Conservation (phyloP, 2,329 filamentous ascomycete genomes). For the Verticillium alfalfae region DNA sequence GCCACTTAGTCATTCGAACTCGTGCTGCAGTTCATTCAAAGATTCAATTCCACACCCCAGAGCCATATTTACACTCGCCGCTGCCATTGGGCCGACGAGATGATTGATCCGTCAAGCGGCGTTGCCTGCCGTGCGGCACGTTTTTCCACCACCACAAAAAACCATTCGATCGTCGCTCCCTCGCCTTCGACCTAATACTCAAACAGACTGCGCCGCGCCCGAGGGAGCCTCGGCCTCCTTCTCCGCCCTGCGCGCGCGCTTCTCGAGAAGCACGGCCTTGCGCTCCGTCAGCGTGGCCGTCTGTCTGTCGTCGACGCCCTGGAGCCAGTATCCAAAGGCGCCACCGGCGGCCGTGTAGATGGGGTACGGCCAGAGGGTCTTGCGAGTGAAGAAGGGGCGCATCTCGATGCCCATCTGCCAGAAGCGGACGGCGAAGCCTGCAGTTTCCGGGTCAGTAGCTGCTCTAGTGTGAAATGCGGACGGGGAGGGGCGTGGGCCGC, state of each 20-base stretch:
- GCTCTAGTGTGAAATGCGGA: not conserved
- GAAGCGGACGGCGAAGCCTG: slow-evolving; percentile 85
- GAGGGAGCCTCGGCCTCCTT: slow-evolving; percentile 25
- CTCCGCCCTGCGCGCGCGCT: slow-evolving; percentile 65
- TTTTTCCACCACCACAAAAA: not conserved
- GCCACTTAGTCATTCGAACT: not conserved
- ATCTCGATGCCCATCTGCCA: slow-evolving; percentile 99
- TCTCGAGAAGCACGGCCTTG: slow-evolving; percentile 78
- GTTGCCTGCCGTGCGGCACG: not conserved
- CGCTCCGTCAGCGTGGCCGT: slow-evolving; percentile 70
- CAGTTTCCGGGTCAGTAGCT: not conserved
- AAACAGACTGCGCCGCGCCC: not conserved
- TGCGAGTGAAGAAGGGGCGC: slow-evolving; percentile 84
- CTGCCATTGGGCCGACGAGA: not conserved
- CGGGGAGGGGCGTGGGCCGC: no score
- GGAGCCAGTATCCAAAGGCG: slow-evolving; percentile 95
- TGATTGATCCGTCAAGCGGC: not conserved
- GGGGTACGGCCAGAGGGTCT: slow-evolving; percentile 87
- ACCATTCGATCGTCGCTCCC: not conserved
- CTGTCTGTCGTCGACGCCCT: slow-evolving; percentile 83
- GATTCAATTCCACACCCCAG: not conserved
- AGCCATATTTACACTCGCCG: not conserved
- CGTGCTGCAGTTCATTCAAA: not conserved
- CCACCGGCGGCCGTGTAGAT: slow-evolving; percentile 80
- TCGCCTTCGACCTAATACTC: not conserved